Percentiles rank a stretch among this genome's conserved stretches.
phyloP scores from a whole-genome alignment of 1,284 basidiomycete genomes.

The Tilletiopsis washingtonensis region DNA sequence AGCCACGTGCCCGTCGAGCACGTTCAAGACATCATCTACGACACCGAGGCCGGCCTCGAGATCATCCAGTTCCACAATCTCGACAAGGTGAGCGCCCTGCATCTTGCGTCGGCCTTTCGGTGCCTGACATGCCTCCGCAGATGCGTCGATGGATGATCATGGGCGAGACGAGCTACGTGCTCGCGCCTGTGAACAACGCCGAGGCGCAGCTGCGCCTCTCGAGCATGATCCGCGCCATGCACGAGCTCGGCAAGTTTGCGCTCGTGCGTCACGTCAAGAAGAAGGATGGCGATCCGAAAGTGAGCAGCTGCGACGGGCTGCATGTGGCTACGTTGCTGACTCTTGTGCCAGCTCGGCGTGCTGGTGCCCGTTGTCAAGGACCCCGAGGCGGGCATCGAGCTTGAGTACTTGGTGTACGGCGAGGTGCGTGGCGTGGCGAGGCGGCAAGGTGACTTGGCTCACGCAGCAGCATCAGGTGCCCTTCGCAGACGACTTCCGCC shows the following conservation, averaged over 20 bases:
- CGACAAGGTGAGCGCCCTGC: constrained; percentile 55
- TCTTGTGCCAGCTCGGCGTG: constrained; percentile 17
- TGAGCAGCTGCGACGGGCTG: constrained; percentile 59
- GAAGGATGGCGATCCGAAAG: constrained; percentile 69
- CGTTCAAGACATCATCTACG: constrained; percentile 50
- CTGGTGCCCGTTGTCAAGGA: constrained; percentile 27
- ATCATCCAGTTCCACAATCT: constrained; percentile 72
- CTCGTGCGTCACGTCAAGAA: constrained; percentile 71
- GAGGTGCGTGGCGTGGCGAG: background rate
- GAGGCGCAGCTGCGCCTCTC: constrained; percentile 75
- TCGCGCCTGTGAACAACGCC: constrained; percentile 63
- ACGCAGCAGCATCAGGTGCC: constrained; percentile 60
- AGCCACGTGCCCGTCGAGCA: constrained; percentile 66
- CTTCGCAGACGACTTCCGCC: constrained; percentile 84
- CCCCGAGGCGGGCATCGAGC: constrained; percentile 2
- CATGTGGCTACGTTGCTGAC: background rate
- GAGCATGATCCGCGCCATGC: constrained; percentile 75
- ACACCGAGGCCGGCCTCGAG: constrained; percentile 57
- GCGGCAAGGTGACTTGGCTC: background rate
- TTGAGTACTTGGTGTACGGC: constrained; percentile 25
- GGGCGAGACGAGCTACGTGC: constrained; percentile 80
- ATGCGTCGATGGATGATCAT: constrained; percentile 60
- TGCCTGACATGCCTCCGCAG: background rate
- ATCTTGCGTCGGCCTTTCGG: background rate
- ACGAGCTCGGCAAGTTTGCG: constrained; percentile 59